phyloP scores from a whole-genome alignment of 2,329 filamentous ascomycete genomes.

The Claviceps monticola region DNA sequence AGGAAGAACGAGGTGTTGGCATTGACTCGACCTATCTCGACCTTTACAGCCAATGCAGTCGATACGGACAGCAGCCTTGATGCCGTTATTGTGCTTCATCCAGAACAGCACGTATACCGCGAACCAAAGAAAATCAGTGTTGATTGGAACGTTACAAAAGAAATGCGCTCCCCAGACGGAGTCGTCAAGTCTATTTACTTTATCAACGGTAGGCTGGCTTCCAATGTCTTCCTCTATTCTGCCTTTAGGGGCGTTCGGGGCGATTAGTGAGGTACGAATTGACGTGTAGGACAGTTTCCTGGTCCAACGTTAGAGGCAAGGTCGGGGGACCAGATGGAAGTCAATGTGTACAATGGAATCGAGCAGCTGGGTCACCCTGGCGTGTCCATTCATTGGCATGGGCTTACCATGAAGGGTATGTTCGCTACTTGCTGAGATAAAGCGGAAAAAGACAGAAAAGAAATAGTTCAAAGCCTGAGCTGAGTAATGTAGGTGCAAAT shows the following conservation, averaged over 20 bases:
- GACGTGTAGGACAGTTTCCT: conserved; percentile 21
- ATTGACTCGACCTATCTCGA: background rate
- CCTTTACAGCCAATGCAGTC: background rate
- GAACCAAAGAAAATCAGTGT: conserved; percentile 17
- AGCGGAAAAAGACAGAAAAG: background rate
- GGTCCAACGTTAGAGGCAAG: conserved; percentile 31
- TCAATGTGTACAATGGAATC: conserved; percentile 26
- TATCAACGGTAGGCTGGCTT: conserved; percentile 28
- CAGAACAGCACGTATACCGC: conserved; percentile 27
- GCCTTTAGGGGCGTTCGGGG: background rate
- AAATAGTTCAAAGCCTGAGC: background rate
- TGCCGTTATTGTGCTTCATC: conserved; percentile 23
- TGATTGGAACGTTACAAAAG: conserved; percentile 26
- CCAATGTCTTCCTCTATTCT: background rate
- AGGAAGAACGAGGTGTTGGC: background rate
- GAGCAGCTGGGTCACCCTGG: conserved; percentile 2
- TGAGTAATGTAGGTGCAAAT: conserved; percentile 23
- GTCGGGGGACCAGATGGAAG: conserved; percentile 27
- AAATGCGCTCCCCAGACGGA: conserved; percentile 29
- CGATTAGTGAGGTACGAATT: background rate
- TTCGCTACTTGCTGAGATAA: too few relatives aligned
- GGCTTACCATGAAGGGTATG: conserved; percentile 45
- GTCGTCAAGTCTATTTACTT: conserved; percentile 34
- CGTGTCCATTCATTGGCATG: conserved; percentile 55
- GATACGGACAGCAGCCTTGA: background rate